Evolutionary conservation across 1,284 basidiomycete genomes (phyloP), one percentile per base, ranked within the genome.

Genomic region (Apiotrichum montevideense): DNA sequence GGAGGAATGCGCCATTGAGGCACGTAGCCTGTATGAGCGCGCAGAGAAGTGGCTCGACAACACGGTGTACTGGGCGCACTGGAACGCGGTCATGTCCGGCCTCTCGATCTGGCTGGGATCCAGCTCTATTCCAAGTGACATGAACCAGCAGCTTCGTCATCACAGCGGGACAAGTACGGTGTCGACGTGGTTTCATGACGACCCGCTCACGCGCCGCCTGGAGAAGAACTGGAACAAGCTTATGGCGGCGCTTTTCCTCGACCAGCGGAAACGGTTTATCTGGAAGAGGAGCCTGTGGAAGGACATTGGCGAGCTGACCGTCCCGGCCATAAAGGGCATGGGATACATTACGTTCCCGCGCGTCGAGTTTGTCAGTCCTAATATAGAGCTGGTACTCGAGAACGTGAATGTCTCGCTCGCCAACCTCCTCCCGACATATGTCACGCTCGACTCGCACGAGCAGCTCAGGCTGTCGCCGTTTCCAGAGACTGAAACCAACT

Each of bases 301-400:
- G 1, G 59, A 61, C 33, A 14, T 61, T 8, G 39, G 35, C 21
- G 39, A 40, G 7, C 29, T 57, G 13, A 7, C 46, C 21, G 35
- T 46, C 14, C 50, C 56, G 4, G 39, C 43, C 1, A 33, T 61
- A 9, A 35, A 42, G 14, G 51, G 51, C 6, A 34, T 43, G n/a
- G 56, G 59, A 3, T 61, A 52, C 44, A 32, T 61, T 11, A 42
- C 59, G 15, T 14, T 61, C 29, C 59, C 59, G 0, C 55, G 59
- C 9, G 7, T 61, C 29, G 59, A 61, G 51, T 33, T 53, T 4
- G 40, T 41, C 29, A 39, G 46, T 11, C 53, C 56, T 6, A 47
- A 35, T 10, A n/a, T 61, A 5, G 59, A 61, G 44, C 47, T 57
- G 4, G 55, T 61, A 2, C 50, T 61, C 7, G 59, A 61, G 51